Evolutionary conservation across 2,329 filamentous ascomycete genomes (phyloP).

Genomic region (Neocatenulostroma microsporum): DNA sequence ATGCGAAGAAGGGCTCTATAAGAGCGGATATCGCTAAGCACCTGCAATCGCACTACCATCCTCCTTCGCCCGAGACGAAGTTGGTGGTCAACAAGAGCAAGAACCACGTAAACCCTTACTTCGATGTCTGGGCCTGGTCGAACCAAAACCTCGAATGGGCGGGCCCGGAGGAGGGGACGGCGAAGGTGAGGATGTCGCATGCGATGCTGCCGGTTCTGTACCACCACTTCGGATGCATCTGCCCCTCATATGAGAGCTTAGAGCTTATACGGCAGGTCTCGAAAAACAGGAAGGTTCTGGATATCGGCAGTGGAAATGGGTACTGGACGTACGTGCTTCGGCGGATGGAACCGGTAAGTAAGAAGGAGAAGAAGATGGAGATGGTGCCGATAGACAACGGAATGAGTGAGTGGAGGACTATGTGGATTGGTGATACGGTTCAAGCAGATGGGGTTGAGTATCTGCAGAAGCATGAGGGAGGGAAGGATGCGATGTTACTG

Average conservation of each 20-base stretch:
- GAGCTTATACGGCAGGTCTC: constrained; percentile 52
- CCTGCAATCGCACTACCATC: constrained; percentile 46
- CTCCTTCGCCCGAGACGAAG: constrained; percentile 35
- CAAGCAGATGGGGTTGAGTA: constrained; percentile 54
- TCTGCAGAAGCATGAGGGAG: constrained; percentile 44
- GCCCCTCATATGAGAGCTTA: constrained; percentile 60
- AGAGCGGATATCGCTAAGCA: constrained; percentile 50
- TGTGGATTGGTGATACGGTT: constrained; percentile 62
- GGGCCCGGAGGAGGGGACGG: constrained; percentile 50
- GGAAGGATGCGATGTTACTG: constrained; percentile 53
- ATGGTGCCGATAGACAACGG: constrained; percentile 60
- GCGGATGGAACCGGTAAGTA: constrained; percentile 37
- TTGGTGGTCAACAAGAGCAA: constrained; percentile 36
- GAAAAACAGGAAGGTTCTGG: constrained; percentile 48
- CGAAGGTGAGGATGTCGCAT: constrained; percentile 51
- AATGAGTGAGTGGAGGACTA: constrained; percentile 59
- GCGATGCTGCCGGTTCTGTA: constrained; percentile 65
- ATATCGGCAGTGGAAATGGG: constrained; percentile 64
- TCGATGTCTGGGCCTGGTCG: constrained; percentile 60
- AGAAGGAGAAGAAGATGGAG: constrained; percentile 31
- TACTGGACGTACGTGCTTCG: constrained; percentile 70
- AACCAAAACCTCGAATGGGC: constrained; percentile 58
- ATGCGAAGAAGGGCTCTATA: constrained; percentile 58
- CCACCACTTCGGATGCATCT: constrained; percentile 70
- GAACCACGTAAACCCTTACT: constrained; percentile 55